Evolutionary conservation across 768 basidiomycete species (phyloP), one percentile per base, ranked within the genome.

Genomic region (Boletellus ananas): DNA sequence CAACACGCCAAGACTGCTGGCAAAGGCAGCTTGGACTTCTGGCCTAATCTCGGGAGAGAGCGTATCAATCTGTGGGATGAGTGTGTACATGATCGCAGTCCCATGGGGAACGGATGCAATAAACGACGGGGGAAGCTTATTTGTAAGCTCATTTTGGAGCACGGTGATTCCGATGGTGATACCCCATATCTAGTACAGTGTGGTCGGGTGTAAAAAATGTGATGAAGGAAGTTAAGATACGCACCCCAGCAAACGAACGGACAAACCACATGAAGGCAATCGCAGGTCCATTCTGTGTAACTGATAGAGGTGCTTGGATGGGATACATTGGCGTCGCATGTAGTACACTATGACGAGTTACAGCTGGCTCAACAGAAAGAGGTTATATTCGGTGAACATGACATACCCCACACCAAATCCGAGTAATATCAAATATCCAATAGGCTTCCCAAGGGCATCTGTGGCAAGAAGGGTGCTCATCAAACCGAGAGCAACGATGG

Each of bases 101-200:
- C 72, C 72, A n/a, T 57, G 49, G 1, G 70, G 67, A 52, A 76
- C 61, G 31, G 64, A 56, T 0, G 54, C 44, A 16, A 66, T 23
- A 43, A 79, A 76, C 2, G 58, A 65, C 5, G 51, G 34, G 0
- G 81, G 78, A 0, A 84, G 72, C 0, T 55, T 59, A 29, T 58
- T 65, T 9, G 60, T 56, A 14, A 84, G 72, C 43, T 74, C 52
- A 61, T 81, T 84, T 55, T 79, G 76, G 6, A 84, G 68, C 38
- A 83, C 70, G 0, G 75, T 71, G 13, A 70, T 69, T 3, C 77
- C 74, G 50, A 84, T 72, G 0, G 75, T 69, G 54, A 81, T 64
- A 1, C 81, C 82, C 74, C 79, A 78, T 6, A 69, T 67, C 72
- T 80, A 59, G 0, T n/a, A n/a, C n/a, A 6, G 34, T 14, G 17